These are phyloP conservation scores for Bigelowiella natans DNA, from an alignment of 78 protist species.

Conservation along the genomic window DNA sequence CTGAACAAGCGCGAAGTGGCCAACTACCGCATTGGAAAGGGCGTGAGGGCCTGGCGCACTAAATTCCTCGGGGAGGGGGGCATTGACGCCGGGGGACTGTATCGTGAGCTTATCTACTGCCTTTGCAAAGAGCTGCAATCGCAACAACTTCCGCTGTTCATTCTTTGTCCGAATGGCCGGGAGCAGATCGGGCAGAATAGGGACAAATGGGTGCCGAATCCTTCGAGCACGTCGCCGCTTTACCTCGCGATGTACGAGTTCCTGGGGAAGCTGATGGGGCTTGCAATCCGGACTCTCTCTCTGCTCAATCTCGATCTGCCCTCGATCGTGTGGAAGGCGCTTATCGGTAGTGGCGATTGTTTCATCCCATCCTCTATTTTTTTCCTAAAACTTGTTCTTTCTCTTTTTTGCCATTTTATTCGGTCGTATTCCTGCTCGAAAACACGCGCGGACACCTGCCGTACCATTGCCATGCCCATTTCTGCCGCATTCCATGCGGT, in stretches of 20 bases:
- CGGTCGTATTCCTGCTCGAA: too few species aligned
- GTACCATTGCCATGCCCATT: too few species aligned
- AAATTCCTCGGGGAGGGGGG: slow-evolving; percentile 37
- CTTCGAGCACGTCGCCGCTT: neutral
- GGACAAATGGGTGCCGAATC: slow-evolving; percentile 37
- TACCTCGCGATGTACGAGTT: slow-evolving; percentile 19
- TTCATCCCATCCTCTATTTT: too few species aligned
- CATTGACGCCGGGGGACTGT: slow-evolving; percentile 42
- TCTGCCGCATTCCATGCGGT: too few species aligned
- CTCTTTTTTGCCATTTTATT: too few species aligned
- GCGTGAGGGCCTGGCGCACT: too few species aligned
- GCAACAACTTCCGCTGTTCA: neutral
- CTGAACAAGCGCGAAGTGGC: too few species aligned
- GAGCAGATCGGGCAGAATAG: slow-evolving; percentile 23
- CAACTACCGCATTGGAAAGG: too few species aligned
- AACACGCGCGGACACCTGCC: too few species aligned
- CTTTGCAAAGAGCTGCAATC: slow-evolving; percentile 35
- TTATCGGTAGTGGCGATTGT: too few species aligned
- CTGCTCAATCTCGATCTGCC: slow-evolving; percentile 33
- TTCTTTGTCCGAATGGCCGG: slow-evolving; percentile 36
- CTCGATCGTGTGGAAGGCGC: slow-evolving; percentile 46
- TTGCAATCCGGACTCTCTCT: slow-evolving; percentile 12
- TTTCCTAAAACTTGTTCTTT: too few species aligned
- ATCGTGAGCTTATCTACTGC: slow-evolving; percentile 28
- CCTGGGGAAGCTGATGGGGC: slow-evolving; percentile 38